A percentile compares a stretch with the other conserved stretches of the same genome.
These are phyloP conservation scores for Stramenopiles sp. DNA, from an alignment of 352 stramenopile species.

Conservation along the genomic window DNA sequence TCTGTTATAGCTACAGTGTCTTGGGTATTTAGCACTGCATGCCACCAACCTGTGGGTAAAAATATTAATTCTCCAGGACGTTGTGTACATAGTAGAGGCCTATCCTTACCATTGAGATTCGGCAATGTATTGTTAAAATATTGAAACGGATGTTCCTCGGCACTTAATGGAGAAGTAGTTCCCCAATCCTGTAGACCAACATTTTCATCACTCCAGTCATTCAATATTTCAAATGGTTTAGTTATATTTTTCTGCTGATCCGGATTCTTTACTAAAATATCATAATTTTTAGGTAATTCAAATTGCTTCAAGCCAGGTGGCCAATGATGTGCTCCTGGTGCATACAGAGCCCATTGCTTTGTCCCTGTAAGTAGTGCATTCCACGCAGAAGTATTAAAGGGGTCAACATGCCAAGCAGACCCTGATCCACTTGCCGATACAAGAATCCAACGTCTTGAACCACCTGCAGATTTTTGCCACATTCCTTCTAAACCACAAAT, in stretches of 20 bases:
- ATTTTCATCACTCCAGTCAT: slow-evolving; percentile 14
- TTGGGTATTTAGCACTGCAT: slow-evolving; percentile 73
- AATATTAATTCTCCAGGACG: slow-evolving; percentile 73
- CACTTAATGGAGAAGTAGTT: slow-evolving; percentile 36
- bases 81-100: slow-evolving; percentile 27
- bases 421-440: slow-evolving; percentile 25
- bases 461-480: no score
- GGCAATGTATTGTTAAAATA: no score
- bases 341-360: slow-evolving; percentile 80
- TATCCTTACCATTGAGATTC: background rate
- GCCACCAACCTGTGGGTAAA: slow-evolving; percentile 83
- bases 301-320: slow-evolving; percentile 11
- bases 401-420: slow-evolving; percentile 51
- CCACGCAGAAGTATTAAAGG: slow-evolving; percentile 67
- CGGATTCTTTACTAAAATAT: no score
- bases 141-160: background rate
- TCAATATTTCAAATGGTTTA: slow-evolving; percentile 12
- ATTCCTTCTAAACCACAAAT: no score
- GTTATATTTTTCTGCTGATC: no score
- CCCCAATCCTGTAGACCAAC: slow-evolving; percentile 54
- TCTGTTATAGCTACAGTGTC: slow-evolving; percentile 67
- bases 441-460: slow-evolving; percentile 30
- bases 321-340: slow-evolving; percentile 24
- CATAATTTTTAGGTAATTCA: slow-evolving; percentile 26
- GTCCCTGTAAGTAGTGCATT: slow-evolving; percentile 59